Base-by-base conservation (phyloP, 805 yeast genomes). In the Starmerella apicola region DNA sequence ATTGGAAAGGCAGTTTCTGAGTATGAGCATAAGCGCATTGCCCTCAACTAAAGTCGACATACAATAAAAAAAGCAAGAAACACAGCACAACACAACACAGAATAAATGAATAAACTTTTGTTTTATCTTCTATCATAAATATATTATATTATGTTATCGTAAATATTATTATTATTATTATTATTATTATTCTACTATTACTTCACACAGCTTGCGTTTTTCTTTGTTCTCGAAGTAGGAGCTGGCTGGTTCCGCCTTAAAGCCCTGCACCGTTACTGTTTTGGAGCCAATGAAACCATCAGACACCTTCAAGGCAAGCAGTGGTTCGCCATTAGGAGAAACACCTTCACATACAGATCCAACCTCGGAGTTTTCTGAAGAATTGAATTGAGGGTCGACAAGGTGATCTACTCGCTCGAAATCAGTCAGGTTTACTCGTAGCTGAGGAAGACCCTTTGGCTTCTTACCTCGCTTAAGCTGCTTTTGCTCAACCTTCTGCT, bases 1-100 rank as follows among this genome's bases (percentile, higher is more conserved):
- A 81, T 91, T 51, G 79, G 77, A 3, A 61, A 78, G 44, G 95
- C 95, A 1, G 97, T 84, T 15, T 71, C 68, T 18, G 82, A 78
- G 52, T 85, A 68, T 62, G 88, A 86, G 40, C 51, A 52, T 20
- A 35, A 28, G 13, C 37, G 35, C n/a, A 39, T 55, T 38, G 51
- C 57, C 13, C 32, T 55, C 17, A 34, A 27, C 13, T 47, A 30
- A 22, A 13, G 7, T 46, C 21, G 47, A 36, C 15, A 12, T 34
- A 34, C 34, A 8, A 9, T n/a, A 34, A n/a, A n/a, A n/a, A n/a
- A 27, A 16, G 36, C 16, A 9, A 9, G 10, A 12, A 12, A 10
- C 33, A 13, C 10, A 12, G 10, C 18, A 15, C 10, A 13, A 12
- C 19, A 13, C 19, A 18, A 33, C 12, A 33, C 10, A 12, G 13